Evolutionary conservation across 495 filamentous ascomycete species (phyloP).

Genomic region (Annulohypoxylon bovei): DNA sequence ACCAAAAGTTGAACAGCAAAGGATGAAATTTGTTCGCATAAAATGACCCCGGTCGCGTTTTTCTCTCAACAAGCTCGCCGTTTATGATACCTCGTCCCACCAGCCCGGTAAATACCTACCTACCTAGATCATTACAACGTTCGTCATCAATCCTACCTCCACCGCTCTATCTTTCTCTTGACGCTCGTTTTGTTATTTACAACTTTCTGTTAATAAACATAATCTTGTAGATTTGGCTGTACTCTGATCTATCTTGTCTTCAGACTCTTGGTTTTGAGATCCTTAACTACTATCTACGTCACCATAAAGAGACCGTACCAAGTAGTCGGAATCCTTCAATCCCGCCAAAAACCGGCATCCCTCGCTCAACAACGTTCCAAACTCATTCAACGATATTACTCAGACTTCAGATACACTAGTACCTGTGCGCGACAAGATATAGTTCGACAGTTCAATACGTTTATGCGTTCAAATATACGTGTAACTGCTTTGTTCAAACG

Average conservation of each 20-base stretch:
- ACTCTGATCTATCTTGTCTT: conserved; percentile 3
- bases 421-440: background rate
- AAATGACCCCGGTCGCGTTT: conserved; percentile 18
- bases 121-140: background rate
- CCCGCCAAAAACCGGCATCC: conserved; percentile 6
- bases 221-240: background rate
- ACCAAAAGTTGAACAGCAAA: background rate
- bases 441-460: background rate
- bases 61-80: conserved; percentile 32
- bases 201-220: background rate
- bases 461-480: conserved; percentile 6
- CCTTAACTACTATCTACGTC: conserved; percentile 42
- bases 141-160: conserved; percentile 37
- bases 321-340: conserved; percentile 23
- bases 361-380: conserved; percentile 10
- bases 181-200: conserved; percentile 30
- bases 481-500: background rate
- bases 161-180: background rate
- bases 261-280: conserved; percentile 17
- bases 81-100: conserved; percentile 32
- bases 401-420: background rate
- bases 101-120: conserved; percentile 25
- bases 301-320: conserved; percentile 27
- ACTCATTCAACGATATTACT: background rate
- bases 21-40: conserved; percentile 22